phyloP scores from a whole-genome alignment of 1,139 yeast species.

The Scheffersomyces stambukii region DNA sequence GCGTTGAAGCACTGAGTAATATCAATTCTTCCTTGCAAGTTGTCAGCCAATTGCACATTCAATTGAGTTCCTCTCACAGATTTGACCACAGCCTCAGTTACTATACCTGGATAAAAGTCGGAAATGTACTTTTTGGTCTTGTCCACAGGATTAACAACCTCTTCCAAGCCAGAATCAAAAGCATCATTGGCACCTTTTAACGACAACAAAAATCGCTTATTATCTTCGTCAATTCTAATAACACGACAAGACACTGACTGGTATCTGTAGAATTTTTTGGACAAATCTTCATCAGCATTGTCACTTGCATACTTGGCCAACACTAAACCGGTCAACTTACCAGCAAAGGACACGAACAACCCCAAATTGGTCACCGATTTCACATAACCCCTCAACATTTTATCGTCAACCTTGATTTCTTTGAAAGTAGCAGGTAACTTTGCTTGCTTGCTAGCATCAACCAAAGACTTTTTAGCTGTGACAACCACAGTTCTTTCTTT shows the following conservation, averaged over 20 bases:
- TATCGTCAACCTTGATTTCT: slow-evolving; percentile 52
- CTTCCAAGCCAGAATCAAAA: no score
- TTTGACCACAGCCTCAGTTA: slow-evolving; percentile 58
- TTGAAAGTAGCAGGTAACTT: slow-evolving; percentile 54
- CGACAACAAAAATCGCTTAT: slow-evolving; percentile 65
- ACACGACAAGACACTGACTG: slow-evolving; percentile 71
- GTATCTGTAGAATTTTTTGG: slow-evolving; percentile 51
- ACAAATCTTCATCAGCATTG: slow-evolving; percentile 51
- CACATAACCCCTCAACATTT: slow-evolving; percentile 63
- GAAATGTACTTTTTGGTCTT: slow-evolving; percentile 37
- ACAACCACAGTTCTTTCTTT: slow-evolving; percentile 58
- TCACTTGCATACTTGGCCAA: slow-evolving; percentile 71
- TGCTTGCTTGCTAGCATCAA: slow-evolving; percentile 56
- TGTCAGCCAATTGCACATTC: slow-evolving; percentile 72
- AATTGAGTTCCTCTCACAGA: slow-evolving; percentile 72
- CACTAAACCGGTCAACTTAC: slow-evolving; percentile 77
- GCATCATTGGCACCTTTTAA: slow-evolving; percentile 34
- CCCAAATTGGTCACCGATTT: slow-evolving; percentile 77
- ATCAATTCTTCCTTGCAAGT: slow-evolving; percentile 77
- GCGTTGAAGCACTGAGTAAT: slow-evolving; percentile 64
- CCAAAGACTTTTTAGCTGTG: slow-evolving; percentile 62
- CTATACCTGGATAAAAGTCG: slow-evolving; percentile 57
- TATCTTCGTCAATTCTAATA: slow-evolving; percentile 61
- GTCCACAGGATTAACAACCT: slow-evolving; percentile 59
- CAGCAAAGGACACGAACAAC: slow-evolving; percentile 78